phyloP scores from a whole-genome alignment of 495 filamentous ascomycete species.

The Aspergillus hancockii region DNA sequence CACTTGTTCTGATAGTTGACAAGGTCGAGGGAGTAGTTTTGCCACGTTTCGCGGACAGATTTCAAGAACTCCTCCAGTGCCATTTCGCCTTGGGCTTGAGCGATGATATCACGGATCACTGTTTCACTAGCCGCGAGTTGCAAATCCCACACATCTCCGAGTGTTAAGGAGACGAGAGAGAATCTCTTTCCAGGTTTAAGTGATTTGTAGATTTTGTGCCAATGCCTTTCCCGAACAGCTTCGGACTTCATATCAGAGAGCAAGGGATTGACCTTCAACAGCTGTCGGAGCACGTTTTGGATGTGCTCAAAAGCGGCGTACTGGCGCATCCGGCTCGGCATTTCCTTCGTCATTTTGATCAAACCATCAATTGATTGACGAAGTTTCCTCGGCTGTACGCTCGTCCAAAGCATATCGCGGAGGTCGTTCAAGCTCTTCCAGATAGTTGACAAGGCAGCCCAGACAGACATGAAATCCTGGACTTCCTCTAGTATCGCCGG shows the following conservation, averaged over 20 bases:
- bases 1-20: constrained; percentile 98
- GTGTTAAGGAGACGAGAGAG: constrained; percentile 86
- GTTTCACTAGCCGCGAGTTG: constrained; percentile 83
- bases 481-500: constrained; percentile 88
- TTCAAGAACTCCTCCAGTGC: constrained; percentile 96
- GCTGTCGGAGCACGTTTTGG: constrained; percentile 82
- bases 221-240: constrained; percentile 92
- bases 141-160: constrained; percentile 97
- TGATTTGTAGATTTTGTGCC: constrained; percentile 95
- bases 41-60: constrained; percentile 95
- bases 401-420: constrained; percentile 87
- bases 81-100: constrained; percentile 97
- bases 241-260: constrained; percentile 94
- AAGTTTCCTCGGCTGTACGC: constrained; percentile 88
- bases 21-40: constrained; percentile 88
- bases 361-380: constrained; percentile 83
- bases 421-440: constrained; percentile 97
- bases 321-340: constrained; percentile 98
- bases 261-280: constrained; percentile 86
- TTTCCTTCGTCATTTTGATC: constrained; percentile 98
- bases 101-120: constrained; percentile 86
- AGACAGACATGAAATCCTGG: constrained; percentile 97
- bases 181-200: constrained; percentile 88
- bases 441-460: constrained; percentile 90
- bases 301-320: constrained; percentile 99